Conservation (phyloP, 2,329 filamentous ascomycete species). For the Myotisia sp. region DNA sequence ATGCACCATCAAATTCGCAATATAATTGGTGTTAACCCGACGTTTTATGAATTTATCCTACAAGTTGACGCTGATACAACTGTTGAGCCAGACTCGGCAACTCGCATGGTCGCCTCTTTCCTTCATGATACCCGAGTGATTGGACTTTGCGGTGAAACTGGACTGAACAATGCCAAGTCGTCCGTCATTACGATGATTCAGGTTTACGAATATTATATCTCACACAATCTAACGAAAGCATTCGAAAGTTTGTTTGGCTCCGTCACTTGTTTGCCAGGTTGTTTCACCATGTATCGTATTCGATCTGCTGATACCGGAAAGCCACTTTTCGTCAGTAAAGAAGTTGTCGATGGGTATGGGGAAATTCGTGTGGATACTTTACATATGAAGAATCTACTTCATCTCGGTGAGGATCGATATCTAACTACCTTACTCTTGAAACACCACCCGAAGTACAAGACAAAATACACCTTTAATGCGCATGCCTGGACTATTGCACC, state of each 20-base stretch:
- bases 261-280: conserved; percentile 93
- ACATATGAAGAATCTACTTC: conserved; percentile 96
- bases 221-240: conserved; percentile 89
- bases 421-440: conserved; percentile 89
- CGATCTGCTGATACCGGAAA: conserved; percentile 88
- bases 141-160: conserved; percentile 87
- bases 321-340: conserved; percentile 86
- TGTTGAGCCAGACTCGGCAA: conserved; percentile 75
- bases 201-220: conserved; percentile 99
- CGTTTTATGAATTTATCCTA: conserved; percentile 92
- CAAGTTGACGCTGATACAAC: conserved; percentile 97
- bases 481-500: conserved; percentile 96
- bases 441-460: conserved; percentile 87
- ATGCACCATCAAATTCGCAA: conserved; percentile 99
- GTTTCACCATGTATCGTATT: conserved; percentile 98
- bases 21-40: conserved; percentile 96
- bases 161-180: conserved; percentile 78
- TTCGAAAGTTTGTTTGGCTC: conserved; percentile 96
- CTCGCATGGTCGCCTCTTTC: conserved; percentile 83
- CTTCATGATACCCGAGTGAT: conserved; percentile 86
- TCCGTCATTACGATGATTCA: conserved; percentile 98
- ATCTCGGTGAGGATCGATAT: conserved; percentile 94
- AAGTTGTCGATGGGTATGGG: conserved; percentile 74
- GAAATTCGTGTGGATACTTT: conserved; percentile 94
- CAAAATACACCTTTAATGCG: conserved; percentile 85